These are phyloP conservation scores for Penicillium herquei DNA, from an alignment of 495 filamentous ascomycete species.

Conservation along the genomic window DNA sequence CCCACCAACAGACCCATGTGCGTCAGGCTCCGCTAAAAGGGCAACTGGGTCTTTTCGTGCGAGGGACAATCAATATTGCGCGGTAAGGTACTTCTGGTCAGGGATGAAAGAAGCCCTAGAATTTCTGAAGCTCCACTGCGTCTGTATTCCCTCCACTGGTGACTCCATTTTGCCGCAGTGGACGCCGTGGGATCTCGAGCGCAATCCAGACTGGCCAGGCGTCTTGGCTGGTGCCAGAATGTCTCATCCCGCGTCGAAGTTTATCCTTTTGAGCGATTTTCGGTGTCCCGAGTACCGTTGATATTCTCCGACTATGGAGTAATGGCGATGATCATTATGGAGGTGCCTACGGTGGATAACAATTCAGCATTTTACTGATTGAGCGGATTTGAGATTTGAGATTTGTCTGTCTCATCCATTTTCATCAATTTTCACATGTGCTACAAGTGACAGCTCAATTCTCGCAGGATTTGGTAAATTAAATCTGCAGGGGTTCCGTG, in stretches of 20 bases:
- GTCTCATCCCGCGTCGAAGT: not conserved
- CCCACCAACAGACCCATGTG: not conserved
- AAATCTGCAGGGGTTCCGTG: constrained; percentile 3
- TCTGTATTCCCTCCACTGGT: not conserved
- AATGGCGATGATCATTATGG: not conserved
- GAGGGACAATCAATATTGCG: not conserved
- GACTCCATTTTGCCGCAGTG: constrained; percentile 1
- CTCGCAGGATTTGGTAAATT: not conserved
- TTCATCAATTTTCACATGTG: not conserved
- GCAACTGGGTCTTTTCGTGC: constrained; percentile 1
- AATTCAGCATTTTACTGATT: no score
- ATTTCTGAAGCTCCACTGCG: constrained; percentile 1
- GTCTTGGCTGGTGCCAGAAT: not conserved
- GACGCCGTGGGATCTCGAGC: not conserved
- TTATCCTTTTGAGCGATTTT: not conserved
- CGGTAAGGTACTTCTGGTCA: constrained; percentile 1
- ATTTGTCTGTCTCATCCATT: not conserved
- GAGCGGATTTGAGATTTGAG: not conserved
- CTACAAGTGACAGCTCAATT: not conserved
- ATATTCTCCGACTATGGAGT: not conserved
- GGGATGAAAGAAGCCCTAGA: not conserved
- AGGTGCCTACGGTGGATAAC: no score
- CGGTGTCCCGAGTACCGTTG: no score
- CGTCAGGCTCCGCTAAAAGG: not conserved
- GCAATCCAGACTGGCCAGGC: not conserved